Base-by-base conservation (phyloP, 2,329 filamentous ascomycete genomes). In the Aspergillus pseudoterreus region DNA sequence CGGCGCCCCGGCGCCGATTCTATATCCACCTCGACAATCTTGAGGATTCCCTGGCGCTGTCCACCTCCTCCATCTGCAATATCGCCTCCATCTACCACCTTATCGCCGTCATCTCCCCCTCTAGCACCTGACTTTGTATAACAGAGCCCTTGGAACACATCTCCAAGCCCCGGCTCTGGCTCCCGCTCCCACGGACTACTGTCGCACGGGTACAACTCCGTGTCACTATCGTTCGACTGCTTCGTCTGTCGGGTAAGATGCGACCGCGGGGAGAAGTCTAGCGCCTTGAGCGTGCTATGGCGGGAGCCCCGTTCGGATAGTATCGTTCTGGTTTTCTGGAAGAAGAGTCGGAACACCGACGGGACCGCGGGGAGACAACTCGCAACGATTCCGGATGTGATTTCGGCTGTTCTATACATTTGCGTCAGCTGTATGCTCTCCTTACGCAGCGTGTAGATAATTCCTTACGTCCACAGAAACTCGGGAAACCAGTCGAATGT, bases 391-490 rank as follows among this genome's bases (percentile, higher is more conserved):
- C 58, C 61, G 2, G 57, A 62, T 11, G 63, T 57, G 12, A 65
- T 54, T 51, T 64, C 61, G 32, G 62, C 63, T 9, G 57, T 52
- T 9, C 61, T 63, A 35, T 38, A 1, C 19, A n/a, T 21, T 22
- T 19, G 27, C 27, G 15, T 30, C 35, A 45, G 22, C 8, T 32
- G 10, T 22, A 27, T 36, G 11, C 33, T 35, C 33, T 38, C 35
- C 14, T 38, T 38, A 4, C 14, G 35, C 15, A 38, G 35, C 14
- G 35, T 38, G 4, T 1, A 4, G 1, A 21, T 15, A 24, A 30
- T 11, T 12, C 6, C 59, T 52, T 55, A 63, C 62, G 62, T 63
- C 63, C 63, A 64, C 3, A 65, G 45, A 24, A 62, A 57, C 33
- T 59, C 54, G 10, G 58, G 54, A 36, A 63, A 63, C 55, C 60